Evolutionary conservation across 345 rosid genomes (phyloP), one percentile per base, ranked within the genome.

Genomic region (Lepidium didymum): DNA sequence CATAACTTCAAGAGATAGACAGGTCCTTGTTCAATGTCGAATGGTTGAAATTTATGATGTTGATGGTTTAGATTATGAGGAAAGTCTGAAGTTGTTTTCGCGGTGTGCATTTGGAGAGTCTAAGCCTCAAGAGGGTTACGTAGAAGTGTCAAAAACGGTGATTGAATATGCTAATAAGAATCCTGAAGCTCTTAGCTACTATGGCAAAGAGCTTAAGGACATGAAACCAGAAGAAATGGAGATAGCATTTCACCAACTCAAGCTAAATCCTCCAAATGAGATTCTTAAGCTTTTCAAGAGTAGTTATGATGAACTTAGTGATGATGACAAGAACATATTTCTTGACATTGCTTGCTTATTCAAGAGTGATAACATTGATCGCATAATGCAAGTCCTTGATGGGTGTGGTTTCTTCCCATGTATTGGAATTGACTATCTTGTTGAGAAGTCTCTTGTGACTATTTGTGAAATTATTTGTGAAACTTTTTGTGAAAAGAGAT

Each of bases 261-360:
- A 62, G 49, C 36, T 15, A 37, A n/a, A 25, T 36, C 69, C 69
- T 3, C 56, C 56, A 2, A 3, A 7, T 1, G 42, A 73, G 18
- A 62, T 77, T 60, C 44, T 49, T 23, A n/a, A 62, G 12, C 14
- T 60, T 3, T 45, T 77, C 27, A 67, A 40, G 53, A 72, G 64
- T 13, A 73, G 77, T 45, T 77, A 55, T 46, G 70, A 72, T 67
- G 77, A 54, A 41, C 74, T 72, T 12, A 31, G 58, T 31, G 69
- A 45, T 1, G 36, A 69, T 11, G 73, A 59, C 66, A 77, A 72
- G 65, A 34, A 61, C 9, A 67, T 72, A 67, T 77, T 66, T 25
- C 68, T 76, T 8, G 76, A 76, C 41, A n/a, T 76, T 60, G 76
- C 73, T 25, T 76, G 73, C 53, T 65, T 76, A 9, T 70, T 69